These are phyloP conservation scores for Lachancea quebecensis DNA, from an alignment of 805 yeast species.

Conservation along the genomic window DNA sequence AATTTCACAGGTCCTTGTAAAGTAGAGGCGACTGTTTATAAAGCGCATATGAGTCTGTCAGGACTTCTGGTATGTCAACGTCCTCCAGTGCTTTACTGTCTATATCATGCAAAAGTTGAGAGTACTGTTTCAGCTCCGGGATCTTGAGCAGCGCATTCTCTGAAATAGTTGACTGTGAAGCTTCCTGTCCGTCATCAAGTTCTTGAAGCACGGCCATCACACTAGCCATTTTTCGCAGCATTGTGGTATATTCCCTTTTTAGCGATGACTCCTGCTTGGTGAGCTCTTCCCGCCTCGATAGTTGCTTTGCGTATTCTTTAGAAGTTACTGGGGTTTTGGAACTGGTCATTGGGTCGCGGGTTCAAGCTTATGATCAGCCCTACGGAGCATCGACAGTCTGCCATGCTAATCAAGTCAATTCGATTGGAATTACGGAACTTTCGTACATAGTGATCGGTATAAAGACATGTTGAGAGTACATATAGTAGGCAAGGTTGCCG, in stretches of 20 bases:
- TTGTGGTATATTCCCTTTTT: constrained; percentile 27
- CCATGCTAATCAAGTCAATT: too few species aligned
- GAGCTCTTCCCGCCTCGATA: constrained; percentile 28
- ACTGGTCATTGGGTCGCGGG: constrained; percentile 1
- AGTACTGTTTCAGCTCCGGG: constrained; percentile 26
- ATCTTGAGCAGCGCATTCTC: constrained; percentile 13
- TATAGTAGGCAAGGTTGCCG: too few species aligned
- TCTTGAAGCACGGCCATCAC: constrained; percentile 16
- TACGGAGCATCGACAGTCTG: too few species aligned
- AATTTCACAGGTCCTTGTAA: constrained; percentile 20
- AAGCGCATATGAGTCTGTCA: constrained; percentile 22
- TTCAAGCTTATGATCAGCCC: neutral
- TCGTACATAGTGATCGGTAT: too few species aligned
- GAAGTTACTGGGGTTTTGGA: constrained; percentile 2
- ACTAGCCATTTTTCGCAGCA: constrained; percentile 28
- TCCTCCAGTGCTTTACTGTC: constrained; percentile 5
- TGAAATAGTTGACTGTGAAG: constrained; percentile 11
- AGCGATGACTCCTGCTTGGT: constrained; percentile 26
- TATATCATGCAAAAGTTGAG: constrained; percentile 11
- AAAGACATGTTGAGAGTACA: too few species aligned
- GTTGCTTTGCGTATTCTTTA: constrained; percentile 9
- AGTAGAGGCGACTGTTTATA: constrained; percentile 25
- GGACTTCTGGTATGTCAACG: constrained; percentile 21
- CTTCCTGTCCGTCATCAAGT: constrained; percentile 10
- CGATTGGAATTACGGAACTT: too few species aligned